Base-by-base conservation (phyloP, 495 filamentous ascomycete genomes). In the Penicillium cataractarum region DNA sequence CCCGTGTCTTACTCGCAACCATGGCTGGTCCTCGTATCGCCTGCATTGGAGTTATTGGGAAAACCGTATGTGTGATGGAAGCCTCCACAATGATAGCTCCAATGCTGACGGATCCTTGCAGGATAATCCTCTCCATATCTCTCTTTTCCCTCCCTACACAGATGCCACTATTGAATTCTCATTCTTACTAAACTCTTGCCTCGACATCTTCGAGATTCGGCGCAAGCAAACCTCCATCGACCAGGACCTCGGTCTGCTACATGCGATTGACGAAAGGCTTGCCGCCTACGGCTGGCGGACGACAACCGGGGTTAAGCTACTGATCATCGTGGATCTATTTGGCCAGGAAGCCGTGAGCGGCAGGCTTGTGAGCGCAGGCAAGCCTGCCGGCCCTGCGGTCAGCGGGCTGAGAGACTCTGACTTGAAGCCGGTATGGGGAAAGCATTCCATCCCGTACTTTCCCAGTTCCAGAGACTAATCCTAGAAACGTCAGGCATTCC, bases 91-190 rank as follows among this genome's bases (percentile, higher is more conserved):
- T 2, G 6, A n/a, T 12, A 27, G 7, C 0, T 22, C 27, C 17
- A 8, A 27, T 65, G n/a, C 39, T 57, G 26, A 65, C 46, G 9
- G 42, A 22, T 55, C 32, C 22, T 29, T 9, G 64, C 70, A 99
- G 95, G 96, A 97, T 78, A 96, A 97, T 74, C 95, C 94, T 51
- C 90, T 99, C 71, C 94, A 97, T 77, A 90, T 96, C 60, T 85
- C 90, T 49, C 83, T 97, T 71, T 97, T 97, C 76, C 90, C 93
- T 35, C 88, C 92, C 0, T 68, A 83, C 82, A 52, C 82, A 78
- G 71, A 87, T 80, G 61, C 84, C 78, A 75, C 62, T 6, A 85
- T 99, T 26, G 90, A 96, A 69, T 97, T 94, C 82, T 92, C 91
- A 42, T 93, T 98, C 67, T 83, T 98, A 29, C 85, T 97, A 55